Evolutionary conservation across 139 green algal genomes (phyloP), one percentile per base, ranked within the genome.

Genomic region (Eudorina sp.): DNA sequence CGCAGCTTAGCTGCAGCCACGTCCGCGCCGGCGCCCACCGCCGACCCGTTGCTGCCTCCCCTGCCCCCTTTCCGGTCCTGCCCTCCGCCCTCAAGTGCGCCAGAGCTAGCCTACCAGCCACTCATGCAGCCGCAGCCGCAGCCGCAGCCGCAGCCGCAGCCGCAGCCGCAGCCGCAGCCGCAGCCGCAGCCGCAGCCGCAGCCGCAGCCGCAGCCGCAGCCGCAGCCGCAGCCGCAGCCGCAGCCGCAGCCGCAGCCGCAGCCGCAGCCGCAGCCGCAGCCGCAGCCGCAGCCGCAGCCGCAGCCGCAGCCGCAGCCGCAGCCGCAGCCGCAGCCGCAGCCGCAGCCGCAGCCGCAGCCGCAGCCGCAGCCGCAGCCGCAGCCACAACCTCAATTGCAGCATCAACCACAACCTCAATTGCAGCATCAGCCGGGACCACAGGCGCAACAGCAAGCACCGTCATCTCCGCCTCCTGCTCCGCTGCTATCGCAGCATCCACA

Each of bases 321-420:
- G n/a, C 74, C 25, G 74, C 74, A 45, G 46, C 74, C 45, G n/a
- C 46, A 66, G 46, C 75, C 6, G 46, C 75, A 68, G n/a, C 45
- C 8, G 45, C 46, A 83, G 48, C 46, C 34, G 11, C 19, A 46
- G 19, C 46, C 48, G n/a, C 75, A 14, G 5, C n/a, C 51, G 51
- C 75, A n/a, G n/a, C 48, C 9, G 11, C n/a, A 48, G 75, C 51
- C 29, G 34, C 75, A 68, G n/a, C 74, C 45, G 46, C 74, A 82
- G 46, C 46, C 25, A 41, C 78, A 74, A 53, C 78, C 73, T 4
- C 78, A 75, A 7, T 31, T 45, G 46, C 43, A 60, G 43, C 72
- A 58, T 5, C 45, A 58, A 3, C 40, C 41, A 1, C 72, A 40
- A 43, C 41, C 31, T 16, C 72, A 80, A 19, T 41, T 5, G 25